Conservation (phyloP, 208 protist genomes). For the Leishmania tarentolae region DNA sequence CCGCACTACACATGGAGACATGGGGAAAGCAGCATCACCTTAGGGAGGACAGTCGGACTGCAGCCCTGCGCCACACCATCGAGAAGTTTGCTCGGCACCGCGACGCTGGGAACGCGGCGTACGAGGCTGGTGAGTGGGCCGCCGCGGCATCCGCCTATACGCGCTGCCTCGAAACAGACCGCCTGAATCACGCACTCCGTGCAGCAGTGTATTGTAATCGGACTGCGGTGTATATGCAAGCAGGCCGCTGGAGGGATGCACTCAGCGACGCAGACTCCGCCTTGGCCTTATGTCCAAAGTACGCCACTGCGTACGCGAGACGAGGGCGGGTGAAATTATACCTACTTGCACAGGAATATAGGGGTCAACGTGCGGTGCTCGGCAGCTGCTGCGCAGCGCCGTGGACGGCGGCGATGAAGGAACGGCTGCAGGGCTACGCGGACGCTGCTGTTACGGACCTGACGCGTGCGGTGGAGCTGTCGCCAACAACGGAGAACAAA, state of each 20-base stretch:
- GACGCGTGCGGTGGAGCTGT: conserved; percentile 39
- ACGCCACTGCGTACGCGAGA: conserved; percentile 62
- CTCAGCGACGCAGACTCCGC: conserved; percentile 51
- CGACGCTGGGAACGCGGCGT: conserved; percentile 75
- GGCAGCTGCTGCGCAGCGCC: conserved; percentile 16
- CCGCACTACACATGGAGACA: conserved; percentile 30
- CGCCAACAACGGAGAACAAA: conserved; percentile 41
- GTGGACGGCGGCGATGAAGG: conserved; percentile 24
- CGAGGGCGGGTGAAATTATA: conserved; percentile 67
- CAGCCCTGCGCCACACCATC: conserved; percentile 56
- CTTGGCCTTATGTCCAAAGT: conserved; percentile 48
- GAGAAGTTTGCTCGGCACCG: conserved; percentile 61
- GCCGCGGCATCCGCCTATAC: conserved; percentile 67
- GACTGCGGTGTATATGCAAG: conserved; percentile 80
- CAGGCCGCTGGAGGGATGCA: conserved; percentile 55
- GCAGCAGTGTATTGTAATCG: conserved; percentile 80
- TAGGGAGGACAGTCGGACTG: conserved; percentile 48
- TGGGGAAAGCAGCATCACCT: conserved; percentile 32
- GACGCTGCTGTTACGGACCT: conserved; percentile 66
- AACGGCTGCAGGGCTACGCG: conserved; percentile 40
- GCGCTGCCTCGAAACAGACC: conserved; percentile 61
- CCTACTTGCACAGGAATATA: conserved; percentile 35
- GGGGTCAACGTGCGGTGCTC: conserved; percentile 22
- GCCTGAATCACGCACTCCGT: conserved; percentile 63
- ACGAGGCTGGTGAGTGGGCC: conserved; percentile 54